Evolutionary conservation across 441 rosid genomes (phyloP).

Genomic region (Pelargonium cotyledonis): DNA sequence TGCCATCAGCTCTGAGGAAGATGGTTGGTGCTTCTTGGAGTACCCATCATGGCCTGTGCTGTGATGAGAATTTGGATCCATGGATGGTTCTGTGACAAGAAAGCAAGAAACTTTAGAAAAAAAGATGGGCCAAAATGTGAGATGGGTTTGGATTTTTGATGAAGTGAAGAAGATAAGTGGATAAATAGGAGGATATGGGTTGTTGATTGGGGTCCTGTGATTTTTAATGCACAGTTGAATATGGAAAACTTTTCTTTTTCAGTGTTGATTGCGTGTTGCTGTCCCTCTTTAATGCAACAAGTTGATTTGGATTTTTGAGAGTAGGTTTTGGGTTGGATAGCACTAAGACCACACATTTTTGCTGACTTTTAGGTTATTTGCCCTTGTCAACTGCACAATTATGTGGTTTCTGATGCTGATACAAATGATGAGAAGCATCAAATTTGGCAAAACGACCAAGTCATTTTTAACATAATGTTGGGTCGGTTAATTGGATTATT

Average conservation of each 20-base stretch:
- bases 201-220: background rate
- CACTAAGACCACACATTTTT: constrained; percentile 2
- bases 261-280: constrained; percentile 1
- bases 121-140: background rate
- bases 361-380: background rate
- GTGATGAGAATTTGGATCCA: constrained; percentile 16
- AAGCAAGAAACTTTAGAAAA: background rate
- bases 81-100: background rate
- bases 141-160: constrained; percentile 4
- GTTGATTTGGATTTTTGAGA: no score
- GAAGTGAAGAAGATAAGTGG: background rate
- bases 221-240: background rate
- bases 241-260: background rate
- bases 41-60: constrained; percentile 1
- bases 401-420: background rate
- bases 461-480: no score
- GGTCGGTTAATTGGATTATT: no score
- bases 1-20: constrained; percentile 45
- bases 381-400: background rate
- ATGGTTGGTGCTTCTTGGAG: constrained; percentile 22
- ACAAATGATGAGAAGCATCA: background rate
- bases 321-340: background rate
- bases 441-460: no score
- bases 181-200: background rate
- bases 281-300: background rate